Conservation (phyloP, 73 alveolate species). For the Blepharisma stoltei region DNA sequence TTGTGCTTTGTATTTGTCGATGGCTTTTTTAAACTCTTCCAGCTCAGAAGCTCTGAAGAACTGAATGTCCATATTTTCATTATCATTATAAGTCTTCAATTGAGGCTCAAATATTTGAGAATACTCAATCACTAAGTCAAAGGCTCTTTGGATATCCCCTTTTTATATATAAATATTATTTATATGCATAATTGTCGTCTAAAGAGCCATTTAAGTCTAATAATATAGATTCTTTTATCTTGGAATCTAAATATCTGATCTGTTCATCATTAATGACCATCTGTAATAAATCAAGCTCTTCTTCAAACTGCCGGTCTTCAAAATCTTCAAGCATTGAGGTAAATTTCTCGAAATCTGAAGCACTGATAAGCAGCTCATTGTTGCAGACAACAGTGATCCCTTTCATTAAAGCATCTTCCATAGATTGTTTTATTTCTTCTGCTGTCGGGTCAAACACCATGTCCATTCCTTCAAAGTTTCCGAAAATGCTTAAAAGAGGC, state of each 20-base stretch:
- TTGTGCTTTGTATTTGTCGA: constrained; percentile 31
- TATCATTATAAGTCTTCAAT: constrained; percentile 49
- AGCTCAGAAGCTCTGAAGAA: constrained; percentile 49
- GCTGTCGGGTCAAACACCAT: constrained; percentile 43
- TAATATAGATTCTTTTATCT: constrained; percentile 37
- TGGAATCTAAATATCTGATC: constrained; percentile 38
- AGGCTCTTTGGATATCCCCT: constrained; percentile 44
- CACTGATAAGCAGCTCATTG: constrained; percentile 51
- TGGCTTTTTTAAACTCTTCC: constrained; percentile 48
- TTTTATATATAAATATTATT: no score
- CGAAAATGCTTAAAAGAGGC: constrained; percentile 52
- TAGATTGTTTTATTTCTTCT: constrained; percentile 48
- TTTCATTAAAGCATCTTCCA: constrained; percentile 50
- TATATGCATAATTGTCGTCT: no score
- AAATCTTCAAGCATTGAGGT: constrained; percentile 39
- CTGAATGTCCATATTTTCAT: constrained; percentile 38
- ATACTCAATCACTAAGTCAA: constrained; percentile 35
- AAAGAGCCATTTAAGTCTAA: no score
- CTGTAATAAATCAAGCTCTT: constrained; percentile 48
- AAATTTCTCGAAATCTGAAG: constrained; percentile 49
- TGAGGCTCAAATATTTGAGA: constrained; percentile 35
- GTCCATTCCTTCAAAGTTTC: constrained; percentile 39
- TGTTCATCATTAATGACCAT: constrained; percentile 54
- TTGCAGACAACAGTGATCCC: constrained; percentile 62
- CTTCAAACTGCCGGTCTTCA: constrained; percentile 56